A percentile compares a stretch with the other conserved stretches of the same genome.
These are phyloP conservation scores for Leccinum barrowsii DNA, from an alignment of 768 basidiomycete species.

Conservation along the genomic window DNA sequence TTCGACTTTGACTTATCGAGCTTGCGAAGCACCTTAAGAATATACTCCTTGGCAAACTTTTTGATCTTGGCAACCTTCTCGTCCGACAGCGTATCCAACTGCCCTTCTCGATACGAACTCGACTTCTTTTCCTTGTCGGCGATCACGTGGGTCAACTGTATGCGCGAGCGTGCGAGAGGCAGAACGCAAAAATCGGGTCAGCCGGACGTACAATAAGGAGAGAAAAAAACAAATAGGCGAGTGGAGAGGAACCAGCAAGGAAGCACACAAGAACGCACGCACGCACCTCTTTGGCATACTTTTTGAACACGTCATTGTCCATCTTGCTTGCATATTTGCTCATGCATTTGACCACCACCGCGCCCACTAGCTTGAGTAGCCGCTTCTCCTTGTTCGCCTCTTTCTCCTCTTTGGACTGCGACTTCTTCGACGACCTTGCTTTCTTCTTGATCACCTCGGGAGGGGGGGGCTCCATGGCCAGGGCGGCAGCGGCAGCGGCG, in stretches of 20 bases:
- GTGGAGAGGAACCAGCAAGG: neutral
- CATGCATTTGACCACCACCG: conserved; percentile 91
- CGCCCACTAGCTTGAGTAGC: conserved; percentile 77
- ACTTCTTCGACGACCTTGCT: conserved; percentile 36
- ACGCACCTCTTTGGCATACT: conserved; percentile 89
- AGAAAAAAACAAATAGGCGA: neutral
- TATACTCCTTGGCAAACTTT: conserved; percentile 89
- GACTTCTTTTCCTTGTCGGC: conserved; percentile 97
- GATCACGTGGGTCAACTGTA: conserved; percentile 78
- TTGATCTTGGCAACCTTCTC: conserved; percentile 90
- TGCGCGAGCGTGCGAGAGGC: neutral
- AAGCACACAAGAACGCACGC: neutral
- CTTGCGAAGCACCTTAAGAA: conserved; percentile 72
- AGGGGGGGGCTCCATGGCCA: conserved; percentile 8
- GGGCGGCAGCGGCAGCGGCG: conserved; percentile 22
- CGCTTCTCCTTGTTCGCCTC: conserved; percentile 78
- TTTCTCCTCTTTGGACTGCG: conserved; percentile 51
- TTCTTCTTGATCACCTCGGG: conserved; percentile 24
- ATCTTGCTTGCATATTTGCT: conserved; percentile 79
- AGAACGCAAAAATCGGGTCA: neutral
- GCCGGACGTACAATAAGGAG: neutral
- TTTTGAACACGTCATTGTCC: conserved; percentile 84
- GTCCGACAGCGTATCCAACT: conserved; percentile 73
- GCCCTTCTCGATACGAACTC: conserved; percentile 66
- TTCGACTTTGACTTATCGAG: conserved; percentile 44